Conservation (phyloP, 352 stramenopile species). For the Chrysophaeum taylorii region DNA sequence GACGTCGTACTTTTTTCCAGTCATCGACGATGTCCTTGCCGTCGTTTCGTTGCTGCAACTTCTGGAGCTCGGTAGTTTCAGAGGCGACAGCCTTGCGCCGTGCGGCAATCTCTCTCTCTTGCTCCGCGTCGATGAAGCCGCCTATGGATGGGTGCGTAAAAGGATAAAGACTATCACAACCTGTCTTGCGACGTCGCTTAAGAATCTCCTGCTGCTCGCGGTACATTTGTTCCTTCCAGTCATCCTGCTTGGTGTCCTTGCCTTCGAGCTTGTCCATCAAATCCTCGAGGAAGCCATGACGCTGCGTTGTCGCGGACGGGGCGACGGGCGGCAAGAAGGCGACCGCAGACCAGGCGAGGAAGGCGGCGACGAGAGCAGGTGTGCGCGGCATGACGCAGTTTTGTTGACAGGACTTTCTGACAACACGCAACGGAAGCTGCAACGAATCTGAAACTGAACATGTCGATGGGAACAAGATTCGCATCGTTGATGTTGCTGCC, state of each 20-base stretch:
- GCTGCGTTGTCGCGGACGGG: not conserved
- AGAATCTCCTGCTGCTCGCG: conserved; percentile 11
- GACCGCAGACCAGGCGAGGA: not conserved
- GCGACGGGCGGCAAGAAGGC: not conserved
- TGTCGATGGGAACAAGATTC: not conserved
- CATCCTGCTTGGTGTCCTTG: not conserved
- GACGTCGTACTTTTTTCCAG: not conserved
- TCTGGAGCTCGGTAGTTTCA: not conserved
- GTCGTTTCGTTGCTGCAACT: not conserved
- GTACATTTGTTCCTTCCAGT: conserved; percentile 10
- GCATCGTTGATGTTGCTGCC: too few relatives aligned
- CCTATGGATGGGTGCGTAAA: not conserved
- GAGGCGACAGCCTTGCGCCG: not conserved
- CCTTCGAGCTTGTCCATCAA: conserved; percentile 15
- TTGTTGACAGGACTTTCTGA: too few relatives aligned
- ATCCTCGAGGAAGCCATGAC: conserved; percentile 5
- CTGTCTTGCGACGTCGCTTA: not conserved
- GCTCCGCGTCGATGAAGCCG: conserved; percentile 9
- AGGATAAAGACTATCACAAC: too few relatives aligned
- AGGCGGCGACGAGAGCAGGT: too few relatives aligned
- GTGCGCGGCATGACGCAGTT: too few relatives aligned
- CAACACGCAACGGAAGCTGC: too few relatives aligned
- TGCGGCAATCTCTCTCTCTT: not conserved
- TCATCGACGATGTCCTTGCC: not conserved
- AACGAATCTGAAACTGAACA: too few relatives aligned